Base-by-base conservation (phyloP, 2,329 filamentous ascomycete genomes). In the Tolypocladium amazonense region DNA sequence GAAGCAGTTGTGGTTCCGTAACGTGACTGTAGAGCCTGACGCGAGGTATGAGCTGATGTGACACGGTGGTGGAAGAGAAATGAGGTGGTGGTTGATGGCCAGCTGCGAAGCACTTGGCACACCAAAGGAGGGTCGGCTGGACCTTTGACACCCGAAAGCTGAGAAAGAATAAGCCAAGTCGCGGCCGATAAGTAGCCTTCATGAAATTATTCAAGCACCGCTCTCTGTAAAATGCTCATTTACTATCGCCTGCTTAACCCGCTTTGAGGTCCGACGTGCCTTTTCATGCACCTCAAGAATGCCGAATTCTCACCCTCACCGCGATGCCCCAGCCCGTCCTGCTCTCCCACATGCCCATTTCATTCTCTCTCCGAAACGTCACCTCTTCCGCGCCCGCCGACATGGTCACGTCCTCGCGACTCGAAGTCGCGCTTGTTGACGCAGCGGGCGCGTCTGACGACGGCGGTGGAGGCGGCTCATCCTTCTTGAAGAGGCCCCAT, bases 281-380 rank as follows among this genome's bases (percentile, higher is more conserved):
- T 23, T 0, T 12, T 14, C 43, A 45, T n/a, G 9, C 43, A 45
- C 9, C 7, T 52, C 18, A 53, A 6, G 47, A 5, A 14, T 6
- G 11, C 2, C 56, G 54, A 20, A 63, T 62, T 30, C 61, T 59
- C n/a, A 82, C 70, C 0, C 67, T 70, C 1, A 81, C 72, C 18
- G 81, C 76, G 37, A 84, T 70, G 0, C 75, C 80, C 73, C 76
- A 83, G 2, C 81, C 81, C 2, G 73, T 75, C 62, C 71, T 70
- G 38, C 77, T 79, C 66, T 83, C 80, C 74, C 76, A 79, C 1
- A 84, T 68, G 0, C 80, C 81, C 65, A 83, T 72, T 18, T 76
- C 77, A 27, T 80, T 83, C 67, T 81, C 75, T 54, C 67, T 67
- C n/a, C 81, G 67, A 60, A 84, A 82, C 0, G 78, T 77, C 1